Percentiles rank a stretch among this genome's conserved stretches.
Evolutionary conservation across 768 basidiomycete genomes (phyloP).

Genomic region (Boletus tylopilopsis): DNA sequence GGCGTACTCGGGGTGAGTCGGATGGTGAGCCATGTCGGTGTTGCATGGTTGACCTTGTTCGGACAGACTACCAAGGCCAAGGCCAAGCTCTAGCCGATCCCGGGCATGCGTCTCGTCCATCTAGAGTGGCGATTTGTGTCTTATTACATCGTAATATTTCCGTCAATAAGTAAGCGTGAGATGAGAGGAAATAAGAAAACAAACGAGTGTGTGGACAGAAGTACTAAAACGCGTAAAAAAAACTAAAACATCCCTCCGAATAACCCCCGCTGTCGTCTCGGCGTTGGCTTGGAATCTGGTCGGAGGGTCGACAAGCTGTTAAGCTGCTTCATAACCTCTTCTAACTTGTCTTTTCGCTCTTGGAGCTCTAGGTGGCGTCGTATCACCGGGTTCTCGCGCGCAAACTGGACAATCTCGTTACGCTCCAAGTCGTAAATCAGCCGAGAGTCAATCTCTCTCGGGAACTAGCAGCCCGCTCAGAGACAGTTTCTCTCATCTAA

Average conservation of each 20-base stretch:
- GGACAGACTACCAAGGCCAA: conserved; percentile 33
- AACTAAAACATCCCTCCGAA: conserved; percentile 75
- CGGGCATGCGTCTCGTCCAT: neutral
- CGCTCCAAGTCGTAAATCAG: conserved; percentile 92
- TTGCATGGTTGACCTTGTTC: neutral
- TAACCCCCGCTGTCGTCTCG: conserved; percentile 72
- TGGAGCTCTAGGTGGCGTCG: conserved; percentile 88
- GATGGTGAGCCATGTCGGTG: no score
- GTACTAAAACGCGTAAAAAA: neutral
- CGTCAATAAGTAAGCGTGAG: neutral
- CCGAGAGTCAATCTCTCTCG: conserved; percentile 93
- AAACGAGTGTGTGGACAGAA: conserved; percentile 8
- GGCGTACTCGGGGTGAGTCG: conserved; percentile 66
- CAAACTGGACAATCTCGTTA: conserved; percentile 85
- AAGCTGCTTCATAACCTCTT: conserved; percentile 96
- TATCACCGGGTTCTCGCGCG: conserved; percentile 91
- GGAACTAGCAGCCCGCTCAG: conserved; percentile 59
- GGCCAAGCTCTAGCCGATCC: conserved; percentile 37
- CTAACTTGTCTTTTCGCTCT: conserved; percentile 95
- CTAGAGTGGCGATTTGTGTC: conserved; percentile 16
- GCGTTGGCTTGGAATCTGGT: conserved; percentile 70
- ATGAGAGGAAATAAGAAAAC: neutral
- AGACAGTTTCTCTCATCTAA: neutral
- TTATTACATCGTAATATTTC: conserved; percentile 12
- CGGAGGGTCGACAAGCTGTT: conserved; percentile 88